Evolutionary conservation across 2,329 filamentous ascomycete genomes (phyloP), one percentile per base, ranked within the genome.

Genomic region (Stagonosporopsis cucurbitacearum): DNA sequence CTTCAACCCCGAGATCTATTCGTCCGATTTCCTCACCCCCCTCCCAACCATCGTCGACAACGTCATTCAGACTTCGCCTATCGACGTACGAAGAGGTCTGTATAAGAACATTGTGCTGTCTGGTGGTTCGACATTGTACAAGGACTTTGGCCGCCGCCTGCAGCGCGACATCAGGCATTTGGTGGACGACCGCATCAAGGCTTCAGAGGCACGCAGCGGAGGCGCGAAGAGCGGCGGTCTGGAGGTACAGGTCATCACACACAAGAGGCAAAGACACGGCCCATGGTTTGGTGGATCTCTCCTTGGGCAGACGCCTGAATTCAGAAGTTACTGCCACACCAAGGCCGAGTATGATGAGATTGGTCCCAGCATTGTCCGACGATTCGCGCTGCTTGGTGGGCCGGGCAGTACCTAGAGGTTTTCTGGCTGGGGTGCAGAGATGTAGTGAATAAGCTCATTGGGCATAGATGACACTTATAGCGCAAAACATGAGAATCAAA

Each of bases 101-200:
- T 99, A 99, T 86, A 99, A 99, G 87, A 99, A 99, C 80, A 99
- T 99, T 79, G 95, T 99, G 32, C 84, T 99, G 33, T 98, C 94
- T 3, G 95, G 95, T 74, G 95, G 95, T 69, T 97, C 93, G 66
- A 99, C 95, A 20, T 82, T 99, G 59, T 99, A 98, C 86, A 97
- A 98, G 80, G 93, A 99, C 79, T 99, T 99, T 78, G 95, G 95
- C 23, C 88, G 95, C 65, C 87, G 95, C 74, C 83, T 99, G 81
- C 96, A 99, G 80, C 88, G 95, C 74, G 96, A 99, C 74, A 99
- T 99, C 74, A 91, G 95, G 79, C 92, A 97, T 74, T 80, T 99
- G 56, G 95, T 98, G 37, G 95, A 99, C 73, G 92, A 89, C 17
- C 86, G 95, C 67, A 97, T 99, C 73, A 88, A 90, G 68, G 92